Conservation (phyloP, 169 alveolate species). For the Condylostoma magnum region DNA sequence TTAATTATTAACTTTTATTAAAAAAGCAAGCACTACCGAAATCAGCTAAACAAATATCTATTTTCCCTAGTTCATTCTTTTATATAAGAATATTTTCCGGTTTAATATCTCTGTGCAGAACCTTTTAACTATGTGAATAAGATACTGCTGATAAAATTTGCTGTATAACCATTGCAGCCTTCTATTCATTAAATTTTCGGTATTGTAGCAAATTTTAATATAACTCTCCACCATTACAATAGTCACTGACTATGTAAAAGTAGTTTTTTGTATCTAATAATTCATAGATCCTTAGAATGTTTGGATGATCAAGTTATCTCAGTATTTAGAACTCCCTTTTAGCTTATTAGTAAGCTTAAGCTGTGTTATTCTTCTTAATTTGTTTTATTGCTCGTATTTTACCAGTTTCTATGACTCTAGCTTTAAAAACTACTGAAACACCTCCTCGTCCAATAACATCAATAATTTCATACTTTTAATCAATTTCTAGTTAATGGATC, state of each 20-base stretch:
- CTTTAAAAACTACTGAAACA: no score
- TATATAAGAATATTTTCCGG: not conserved
- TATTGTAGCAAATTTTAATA: not conserved
- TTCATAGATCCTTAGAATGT: constrained; percentile 50
- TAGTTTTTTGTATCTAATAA: constrained; percentile 67
- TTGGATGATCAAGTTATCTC: constrained; percentile 43
- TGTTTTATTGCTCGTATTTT: no score
- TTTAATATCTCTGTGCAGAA: not conserved
- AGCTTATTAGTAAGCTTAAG: no score
- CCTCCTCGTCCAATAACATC: no score
- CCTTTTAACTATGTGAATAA: not conserved
- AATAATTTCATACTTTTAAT: no score
- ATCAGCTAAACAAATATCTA: not conserved
- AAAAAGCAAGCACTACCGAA: not conserved
- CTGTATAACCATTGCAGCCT: not conserved
- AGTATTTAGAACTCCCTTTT: constrained; percentile 34
- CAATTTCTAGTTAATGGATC: no score
- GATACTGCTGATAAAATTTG: not conserved
- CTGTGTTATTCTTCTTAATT: no score
- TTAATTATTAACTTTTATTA: not conserved
- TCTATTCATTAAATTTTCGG: not conserved
- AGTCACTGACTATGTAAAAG: constrained; percentile 86
- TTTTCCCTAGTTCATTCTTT: not conserved
- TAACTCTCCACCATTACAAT: no score
- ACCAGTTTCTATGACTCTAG: no score